phyloP scores from a whole-genome alignment of 331 rosid species.

The Erythrophleum ivorense region DNA sequence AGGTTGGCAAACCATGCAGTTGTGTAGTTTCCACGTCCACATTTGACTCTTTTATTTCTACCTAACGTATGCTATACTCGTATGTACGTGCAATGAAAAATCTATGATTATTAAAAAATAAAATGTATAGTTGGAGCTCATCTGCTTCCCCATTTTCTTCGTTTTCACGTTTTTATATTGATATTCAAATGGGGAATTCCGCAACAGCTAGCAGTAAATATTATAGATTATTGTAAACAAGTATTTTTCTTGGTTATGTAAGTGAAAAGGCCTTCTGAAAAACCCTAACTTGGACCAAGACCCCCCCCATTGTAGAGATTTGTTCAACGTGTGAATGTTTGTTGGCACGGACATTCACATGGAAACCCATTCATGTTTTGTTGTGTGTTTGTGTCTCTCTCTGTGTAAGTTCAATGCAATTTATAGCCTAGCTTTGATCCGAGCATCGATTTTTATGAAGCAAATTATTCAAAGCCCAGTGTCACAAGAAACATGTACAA shows the following conservation, averaged over 20 bases:
- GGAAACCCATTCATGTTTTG: conserved; percentile 47
- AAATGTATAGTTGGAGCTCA: neutral
- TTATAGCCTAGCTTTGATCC: neutral
- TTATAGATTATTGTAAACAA: neutral
- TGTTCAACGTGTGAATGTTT: conserved; percentile 80
- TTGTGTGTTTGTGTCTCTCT: conserved; percentile 23
- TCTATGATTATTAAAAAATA: neutral
- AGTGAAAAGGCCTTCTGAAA: conserved; percentile 33
- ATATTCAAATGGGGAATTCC: conserved; percentile 11
- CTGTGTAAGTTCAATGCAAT: conserved; percentile 1
- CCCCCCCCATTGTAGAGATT: conserved; percentile 48
- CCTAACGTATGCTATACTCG: conserved; percentile 33
- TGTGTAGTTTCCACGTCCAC: conserved; percentile 65
- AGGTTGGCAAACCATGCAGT: conserved; percentile 70
- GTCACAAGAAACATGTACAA: neutral
- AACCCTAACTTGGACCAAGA: conserved; percentile 57
- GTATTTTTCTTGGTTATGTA: neutral
- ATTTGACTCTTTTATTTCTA: conserved; percentile 50
- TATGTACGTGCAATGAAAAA: conserved; percentile 19
- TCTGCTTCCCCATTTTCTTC: neutral
- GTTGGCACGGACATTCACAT: conserved; percentile 68
- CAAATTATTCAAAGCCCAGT: neutral
- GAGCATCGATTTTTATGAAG: neutral
- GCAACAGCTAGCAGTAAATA: neutral
- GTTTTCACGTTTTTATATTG: neutral